Evolutionary conservation across 2,329 filamentous ascomycete species (phyloP).

Genomic region (Sporothrix euskadiensis): DNA sequence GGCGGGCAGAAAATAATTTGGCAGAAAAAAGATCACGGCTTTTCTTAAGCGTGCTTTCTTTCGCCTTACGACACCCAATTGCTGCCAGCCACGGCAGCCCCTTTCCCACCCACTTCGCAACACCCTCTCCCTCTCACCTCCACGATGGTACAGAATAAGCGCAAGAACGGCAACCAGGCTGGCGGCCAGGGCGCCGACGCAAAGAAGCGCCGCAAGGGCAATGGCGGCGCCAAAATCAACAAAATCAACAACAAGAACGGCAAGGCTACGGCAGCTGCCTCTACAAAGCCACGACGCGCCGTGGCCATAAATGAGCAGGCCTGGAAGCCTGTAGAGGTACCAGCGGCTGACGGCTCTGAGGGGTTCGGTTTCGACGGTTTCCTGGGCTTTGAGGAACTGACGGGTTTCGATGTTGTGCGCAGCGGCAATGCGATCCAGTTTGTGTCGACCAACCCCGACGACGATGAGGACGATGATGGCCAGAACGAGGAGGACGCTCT

Average conservation of each 20-base stretch:
- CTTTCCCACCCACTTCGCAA: not conserved
- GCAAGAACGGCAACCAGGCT: constrained; percentile 22
- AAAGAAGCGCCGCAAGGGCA: constrained; percentile 26
- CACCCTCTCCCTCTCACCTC: not conserved
- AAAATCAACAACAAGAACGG: not conserved
- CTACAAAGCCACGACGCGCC: constrained; percentile 41
- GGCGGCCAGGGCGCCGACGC: not conserved
- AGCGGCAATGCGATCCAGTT: constrained; percentile 62
- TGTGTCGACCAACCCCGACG: constrained; percentile 41
- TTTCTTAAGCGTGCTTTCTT: too few relatives aligned
- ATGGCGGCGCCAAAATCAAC: constrained; percentile 3
- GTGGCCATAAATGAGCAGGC: constrained; percentile 52
- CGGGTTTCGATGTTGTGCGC: constrained; percentile 82
- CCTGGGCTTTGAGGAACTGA: constrained; percentile 86
- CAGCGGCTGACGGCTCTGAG: constrained; percentile 55
- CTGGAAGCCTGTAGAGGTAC: constrained; percentile 64
- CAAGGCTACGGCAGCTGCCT: not conserved
- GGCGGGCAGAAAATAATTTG: constrained; percentile 16
- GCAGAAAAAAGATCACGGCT: constrained; percentile 8
- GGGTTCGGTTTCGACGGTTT: constrained; percentile 65
- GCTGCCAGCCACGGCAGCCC: constrained; percentile 10
- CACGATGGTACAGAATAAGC: not conserved
- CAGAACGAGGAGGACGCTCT: not conserved
- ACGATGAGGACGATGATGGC: not conserved
- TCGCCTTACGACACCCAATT: not conserved